These are phyloP conservation scores for Vickermania spadyakhi DNA, from an alignment of 208 protist genomes.

Conservation along the genomic window DNA sequence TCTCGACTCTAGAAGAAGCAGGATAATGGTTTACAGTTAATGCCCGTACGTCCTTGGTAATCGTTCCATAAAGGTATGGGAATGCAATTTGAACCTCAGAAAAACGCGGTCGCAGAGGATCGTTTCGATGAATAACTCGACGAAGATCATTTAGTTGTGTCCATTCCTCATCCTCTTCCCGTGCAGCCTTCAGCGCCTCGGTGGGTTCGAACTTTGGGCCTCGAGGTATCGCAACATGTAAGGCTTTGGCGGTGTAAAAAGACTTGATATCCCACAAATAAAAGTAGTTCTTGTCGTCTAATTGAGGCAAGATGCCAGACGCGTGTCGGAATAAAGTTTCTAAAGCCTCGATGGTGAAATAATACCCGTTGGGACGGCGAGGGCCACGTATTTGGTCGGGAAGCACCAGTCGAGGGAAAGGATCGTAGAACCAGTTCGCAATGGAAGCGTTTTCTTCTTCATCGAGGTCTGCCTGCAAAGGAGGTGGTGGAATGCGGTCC, in stretches of 20 bases:
- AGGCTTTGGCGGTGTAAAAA: conserved; percentile 99
- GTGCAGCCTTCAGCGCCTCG: conserved; percentile 18
- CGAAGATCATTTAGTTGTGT: conserved; percentile 99
- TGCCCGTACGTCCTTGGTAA: conserved; percentile 89
- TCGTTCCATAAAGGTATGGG: conserved; percentile 98
- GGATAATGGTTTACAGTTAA: conserved; percentile 94
- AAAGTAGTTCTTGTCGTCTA: conserved; percentile 99
- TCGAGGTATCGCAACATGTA: conserved; percentile 99
- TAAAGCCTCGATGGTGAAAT: conserved; percentile 84
- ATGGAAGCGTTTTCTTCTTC: conserved; percentile 97
- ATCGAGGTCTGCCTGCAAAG: conserved; percentile 96
- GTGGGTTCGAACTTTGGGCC: conserved; percentile 96
- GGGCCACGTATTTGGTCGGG: conserved; percentile 82
- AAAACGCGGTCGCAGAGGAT: conserved; percentile 79
- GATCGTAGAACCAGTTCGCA: conserved; percentile 99
- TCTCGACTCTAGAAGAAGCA: conserved; percentile 86
- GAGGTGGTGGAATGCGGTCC: conserved; percentile 94
- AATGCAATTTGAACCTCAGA: conserved; percentile 99
- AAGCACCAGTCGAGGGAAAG: conserved; percentile 92
- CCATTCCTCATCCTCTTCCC: conserved; percentile 97
- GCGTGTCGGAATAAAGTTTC: conserved; percentile 92
- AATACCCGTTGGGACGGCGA: conserved; percentile 84
- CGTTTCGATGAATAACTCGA: conserved; percentile 99
- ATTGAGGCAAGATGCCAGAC: conserved; percentile 93
- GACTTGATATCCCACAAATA: conserved; percentile 99